Evolutionary conservation across 306 rosid genomes (phyloP).

Genomic region (Glycine latifolia): DNA sequence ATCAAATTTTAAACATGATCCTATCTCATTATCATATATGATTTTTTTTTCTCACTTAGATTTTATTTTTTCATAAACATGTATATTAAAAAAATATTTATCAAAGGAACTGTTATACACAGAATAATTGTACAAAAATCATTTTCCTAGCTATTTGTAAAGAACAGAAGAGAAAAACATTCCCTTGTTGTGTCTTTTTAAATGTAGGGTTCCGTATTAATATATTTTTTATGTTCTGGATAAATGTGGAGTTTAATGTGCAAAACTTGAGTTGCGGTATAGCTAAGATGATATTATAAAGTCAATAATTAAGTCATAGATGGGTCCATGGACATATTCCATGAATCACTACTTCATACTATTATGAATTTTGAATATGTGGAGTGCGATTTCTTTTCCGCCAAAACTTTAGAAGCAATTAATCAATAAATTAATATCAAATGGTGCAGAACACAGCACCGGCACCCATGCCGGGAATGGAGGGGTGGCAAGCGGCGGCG

Average conservation of each 20-base stretch:
- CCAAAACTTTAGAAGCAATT: not conserved
- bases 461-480: constrained; percentile 85
- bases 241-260: not conserved
- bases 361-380: not conserved
- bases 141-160: too few relatives aligned
- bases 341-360: not conserved
- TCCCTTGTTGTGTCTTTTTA: too few relatives aligned
- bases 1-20: not conserved
- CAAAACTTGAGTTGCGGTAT: not conserved
- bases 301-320: not conserved
- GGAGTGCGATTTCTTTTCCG: not conserved
- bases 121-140: not conserved
- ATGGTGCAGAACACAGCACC: constrained; percentile 74
- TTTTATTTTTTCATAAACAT: not conserved
- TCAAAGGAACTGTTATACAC: not conserved
- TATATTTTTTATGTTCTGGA: not conserved
- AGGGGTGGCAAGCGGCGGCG: constrained; percentile 87
- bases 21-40: not conserved
- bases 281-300: not conserved
- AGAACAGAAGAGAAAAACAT: too few relatives aligned
- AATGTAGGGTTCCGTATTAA: not conserved
- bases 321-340: not conserved
- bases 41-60: not conserved
- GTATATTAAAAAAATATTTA: not conserved
- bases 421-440: not conserved